These are phyloP conservation scores for Pseudogymnoascus sp. DNA, from an alignment of 2,329 filamentous ascomycete species.

Conservation along the genomic window DNA sequence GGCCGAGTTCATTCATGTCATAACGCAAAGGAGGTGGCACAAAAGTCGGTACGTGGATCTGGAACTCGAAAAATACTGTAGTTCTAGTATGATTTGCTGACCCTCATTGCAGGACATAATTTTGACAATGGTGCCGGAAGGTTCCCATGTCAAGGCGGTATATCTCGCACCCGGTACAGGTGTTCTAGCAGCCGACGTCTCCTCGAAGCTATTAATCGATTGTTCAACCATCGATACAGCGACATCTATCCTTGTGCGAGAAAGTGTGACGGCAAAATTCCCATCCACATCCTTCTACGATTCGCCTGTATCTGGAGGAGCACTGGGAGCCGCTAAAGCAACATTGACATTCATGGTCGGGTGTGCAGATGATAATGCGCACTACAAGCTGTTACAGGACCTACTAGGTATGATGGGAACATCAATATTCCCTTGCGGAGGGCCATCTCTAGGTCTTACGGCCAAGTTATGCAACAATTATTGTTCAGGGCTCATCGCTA, in stretches of 20 bases:
- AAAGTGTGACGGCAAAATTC: conserved; percentile 8
- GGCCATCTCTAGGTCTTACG: conserved; percentile 46
- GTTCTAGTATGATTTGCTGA: conserved; percentile 10
- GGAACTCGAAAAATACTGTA: too few species aligned
- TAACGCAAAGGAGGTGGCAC: not conserved
- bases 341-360: conserved; percentile 34
- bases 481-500: conserved; percentile 50
- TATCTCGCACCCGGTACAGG: conserved; percentile 40
- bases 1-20: too few species aligned
- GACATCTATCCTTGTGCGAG: conserved; percentile 36
- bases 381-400: conserved; percentile 36
- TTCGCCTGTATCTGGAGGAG: conserved; percentile 31
- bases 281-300: conserved; percentile 28
- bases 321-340: conserved; percentile 28
- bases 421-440: conserved; percentile 49
- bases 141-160: conserved; percentile 60
- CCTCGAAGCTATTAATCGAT: conserved; percentile 55
- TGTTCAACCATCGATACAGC: conserved; percentile 66
- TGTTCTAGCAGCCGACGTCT: conserved; percentile 40
- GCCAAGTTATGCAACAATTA: conserved; percentile 59
- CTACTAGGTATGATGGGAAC: conserved; percentile 46
- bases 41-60: not conserved
- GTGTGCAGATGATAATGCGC: conserved; percentile 26
- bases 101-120: conserved; percentile 48
- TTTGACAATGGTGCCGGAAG: conserved; percentile 63